phyloP scores from a whole-genome alignment of 1,284 basidiomycete genomes.

The Erythrobasidium hasegawianum region DNA sequence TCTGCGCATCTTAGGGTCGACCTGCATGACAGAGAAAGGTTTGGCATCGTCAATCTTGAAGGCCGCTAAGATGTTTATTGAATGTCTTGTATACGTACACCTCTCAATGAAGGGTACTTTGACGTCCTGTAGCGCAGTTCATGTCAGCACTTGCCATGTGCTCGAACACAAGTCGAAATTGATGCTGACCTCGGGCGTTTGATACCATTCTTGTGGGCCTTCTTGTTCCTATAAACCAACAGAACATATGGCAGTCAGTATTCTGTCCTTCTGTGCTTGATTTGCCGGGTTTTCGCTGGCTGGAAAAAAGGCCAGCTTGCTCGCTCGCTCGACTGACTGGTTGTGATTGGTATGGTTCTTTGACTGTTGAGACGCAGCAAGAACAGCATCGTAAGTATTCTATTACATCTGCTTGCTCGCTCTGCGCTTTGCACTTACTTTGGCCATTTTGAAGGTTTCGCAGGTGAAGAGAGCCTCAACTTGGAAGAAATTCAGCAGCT shows the following conservation, averaged over 20 bases:
- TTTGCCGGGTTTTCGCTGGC: not conserved
- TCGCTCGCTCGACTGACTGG: constrained; percentile 7
- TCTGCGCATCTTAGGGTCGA: constrained; percentile 35
- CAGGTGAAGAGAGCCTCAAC: constrained; percentile 3
- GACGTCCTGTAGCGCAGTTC: constrained; percentile 15
- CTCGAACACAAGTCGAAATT: not conserved
- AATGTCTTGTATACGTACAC: constrained; percentile 4
- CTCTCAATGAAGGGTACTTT: constrained; percentile 33
- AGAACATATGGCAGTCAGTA: not conserved
- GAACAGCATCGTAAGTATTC: constrained; percentile 2
- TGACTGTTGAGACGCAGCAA: constrained; percentile 21
- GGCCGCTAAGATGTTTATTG: no score
- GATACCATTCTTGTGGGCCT: constrained; percentile 35
- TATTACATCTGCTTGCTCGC: not conserved
- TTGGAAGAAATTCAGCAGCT: no score
- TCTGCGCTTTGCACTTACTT: constrained; percentile 9
- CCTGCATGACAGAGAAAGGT: not conserved
- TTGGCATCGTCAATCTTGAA: no score
- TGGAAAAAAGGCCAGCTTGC: constrained; percentile 2
- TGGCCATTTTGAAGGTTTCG: constrained; percentile 30
- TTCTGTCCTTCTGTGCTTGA: not conserved
- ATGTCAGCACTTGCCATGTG: constrained; percentile 3
- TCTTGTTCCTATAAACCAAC: constrained; percentile 26
- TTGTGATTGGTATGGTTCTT: constrained; percentile 36
- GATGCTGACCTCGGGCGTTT: constrained; percentile 31